phyloP scores from a whole-genome alignment of 306 rosid species.

The Quercus variabilis region DNA sequence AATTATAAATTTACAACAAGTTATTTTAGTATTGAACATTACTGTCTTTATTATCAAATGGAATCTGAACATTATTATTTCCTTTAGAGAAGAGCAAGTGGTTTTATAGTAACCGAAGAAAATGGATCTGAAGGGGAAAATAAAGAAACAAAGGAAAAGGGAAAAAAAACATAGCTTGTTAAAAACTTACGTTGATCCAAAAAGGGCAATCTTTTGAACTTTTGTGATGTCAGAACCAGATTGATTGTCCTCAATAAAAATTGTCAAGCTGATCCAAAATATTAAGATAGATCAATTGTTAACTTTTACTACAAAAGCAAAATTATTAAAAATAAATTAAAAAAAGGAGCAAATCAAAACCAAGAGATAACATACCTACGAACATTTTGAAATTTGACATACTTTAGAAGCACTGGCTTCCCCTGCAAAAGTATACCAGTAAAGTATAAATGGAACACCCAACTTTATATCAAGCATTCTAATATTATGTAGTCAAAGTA shows the following conservation, averaged over 20 bases:
- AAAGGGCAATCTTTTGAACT: constrained; percentile 77
- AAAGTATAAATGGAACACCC: not conserved
- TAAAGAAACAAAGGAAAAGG: not conserved
- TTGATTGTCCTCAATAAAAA: constrained; percentile 93
- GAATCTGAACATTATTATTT: not conserved
- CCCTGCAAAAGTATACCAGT: constrained; percentile 50
- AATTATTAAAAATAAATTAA: not conserved
- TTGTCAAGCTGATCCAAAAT: constrained; percentile 67
- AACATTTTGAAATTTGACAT: constrained; percentile 95
- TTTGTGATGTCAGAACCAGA: constrained; percentile 69
- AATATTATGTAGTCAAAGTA: not conserved
- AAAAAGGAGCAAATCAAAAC: constrained; percentile 5
- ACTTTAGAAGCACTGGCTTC: constrained; percentile 71
- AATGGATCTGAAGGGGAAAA: not conserved
- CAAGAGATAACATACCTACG: constrained; percentile 59
- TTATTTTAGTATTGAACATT: not conserved
- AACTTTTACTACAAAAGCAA: not conserved
- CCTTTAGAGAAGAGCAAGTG: not conserved
- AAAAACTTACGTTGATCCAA: constrained; percentile 84
- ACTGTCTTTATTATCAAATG: not conserved
- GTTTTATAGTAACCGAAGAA: not conserved
- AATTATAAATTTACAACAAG: not conserved
- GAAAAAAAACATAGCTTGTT: not conserved
- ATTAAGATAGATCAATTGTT: constrained; percentile 19
- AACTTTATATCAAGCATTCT: not conserved